phyloP scores from a whole-genome alignment of 257 asterid species.

The Datura wrightii region DNA sequence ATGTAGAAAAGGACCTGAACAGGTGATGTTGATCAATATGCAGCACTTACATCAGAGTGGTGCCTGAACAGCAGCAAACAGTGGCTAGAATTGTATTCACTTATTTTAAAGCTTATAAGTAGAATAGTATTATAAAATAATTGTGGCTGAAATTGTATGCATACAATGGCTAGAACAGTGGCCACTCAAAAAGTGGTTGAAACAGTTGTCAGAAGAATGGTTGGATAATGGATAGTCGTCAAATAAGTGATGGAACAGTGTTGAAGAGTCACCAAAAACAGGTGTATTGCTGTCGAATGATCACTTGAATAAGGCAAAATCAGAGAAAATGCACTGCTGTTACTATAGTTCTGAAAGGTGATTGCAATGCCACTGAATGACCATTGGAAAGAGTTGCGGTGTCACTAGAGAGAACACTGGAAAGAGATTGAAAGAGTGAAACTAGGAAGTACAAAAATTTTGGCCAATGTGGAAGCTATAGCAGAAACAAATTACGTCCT shows the following conservation, averaged over 20 bases:
- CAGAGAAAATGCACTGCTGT: not conserved
- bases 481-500: not conserved
- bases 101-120: not conserved
- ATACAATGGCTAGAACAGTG: not conserved
- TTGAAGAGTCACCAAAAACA: slow-evolving; percentile 8
- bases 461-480: slow-evolving; percentile 14
- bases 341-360: not conserved
- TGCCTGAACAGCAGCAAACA: not conserved
- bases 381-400: not conserved
- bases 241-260: not conserved
- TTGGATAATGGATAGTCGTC: not conserved
- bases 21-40: slow-evolving; percentile 9
- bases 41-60: not conserved
- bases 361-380: not conserved
- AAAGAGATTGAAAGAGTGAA: not conserved
- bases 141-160: slow-evolving; percentile 12
- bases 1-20: not conserved
- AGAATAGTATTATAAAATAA: not conserved
- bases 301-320: slow-evolving; percentile 11
- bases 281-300: not conserved
- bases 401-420: not conserved
- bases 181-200: slow-evolving; percentile 25
- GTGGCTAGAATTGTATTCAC: not conserved
- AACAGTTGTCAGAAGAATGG: not conserved
- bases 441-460: slow-evolving; percentile 22